These are phyloP conservation scores for Phallus indusiatus DNA, from an alignment of 768 basidiomycete species.

Conservation along the genomic window DNA sequence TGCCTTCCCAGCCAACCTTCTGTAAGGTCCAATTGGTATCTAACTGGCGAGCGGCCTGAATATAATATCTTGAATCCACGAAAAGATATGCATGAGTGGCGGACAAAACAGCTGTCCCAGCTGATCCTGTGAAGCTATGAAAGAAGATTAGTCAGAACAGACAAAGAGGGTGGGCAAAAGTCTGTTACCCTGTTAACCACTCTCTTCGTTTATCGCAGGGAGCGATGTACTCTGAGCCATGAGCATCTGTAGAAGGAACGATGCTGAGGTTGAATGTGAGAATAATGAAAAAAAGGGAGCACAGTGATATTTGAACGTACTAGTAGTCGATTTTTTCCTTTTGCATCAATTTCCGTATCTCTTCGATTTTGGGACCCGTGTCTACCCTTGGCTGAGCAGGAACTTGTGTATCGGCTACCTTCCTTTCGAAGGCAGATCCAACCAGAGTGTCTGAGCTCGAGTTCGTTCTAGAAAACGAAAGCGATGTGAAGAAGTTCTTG, in stretches of 20 bases:
- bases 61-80: slow-evolving; percentile 77
- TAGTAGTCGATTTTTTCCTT: slow-evolving; percentile 68
- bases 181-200: slow-evolving; percentile 65
- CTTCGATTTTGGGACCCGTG: slow-evolving; percentile 49
- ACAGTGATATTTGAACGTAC: slow-evolving; percentile 32
- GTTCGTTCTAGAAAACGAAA: slow-evolving; percentile 37
- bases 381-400: slow-evolving; percentile 36
- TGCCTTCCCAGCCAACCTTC: slow-evolving; percentile 42
- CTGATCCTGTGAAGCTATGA: slow-evolving; percentile 50
- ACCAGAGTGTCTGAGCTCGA: slow-evolving; percentile 58
- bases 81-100: slow-evolving; percentile 60
- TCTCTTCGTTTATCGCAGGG: slow-evolving; percentile 66
- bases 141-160: slow-evolving; percentile 20
- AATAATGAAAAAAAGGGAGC: background rate
- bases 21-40: slow-evolving; percentile 70
- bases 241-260: slow-evolving; percentile 73
- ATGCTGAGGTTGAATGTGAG: slow-evolving; percentile 36
- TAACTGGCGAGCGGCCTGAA: slow-evolving; percentile 61
- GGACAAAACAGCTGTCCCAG: slow-evolving; percentile 65
- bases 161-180: background rate
- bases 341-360: slow-evolving; percentile 54
- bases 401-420: slow-evolving; percentile 53
- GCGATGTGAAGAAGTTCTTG: background rate
- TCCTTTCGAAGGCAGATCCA: slow-evolving; percentile 64
- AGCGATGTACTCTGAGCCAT: slow-evolving; percentile 76